phyloP scores from a whole-genome alignment of 73 alveolate species.

The Loxodes magnus region DNA sequence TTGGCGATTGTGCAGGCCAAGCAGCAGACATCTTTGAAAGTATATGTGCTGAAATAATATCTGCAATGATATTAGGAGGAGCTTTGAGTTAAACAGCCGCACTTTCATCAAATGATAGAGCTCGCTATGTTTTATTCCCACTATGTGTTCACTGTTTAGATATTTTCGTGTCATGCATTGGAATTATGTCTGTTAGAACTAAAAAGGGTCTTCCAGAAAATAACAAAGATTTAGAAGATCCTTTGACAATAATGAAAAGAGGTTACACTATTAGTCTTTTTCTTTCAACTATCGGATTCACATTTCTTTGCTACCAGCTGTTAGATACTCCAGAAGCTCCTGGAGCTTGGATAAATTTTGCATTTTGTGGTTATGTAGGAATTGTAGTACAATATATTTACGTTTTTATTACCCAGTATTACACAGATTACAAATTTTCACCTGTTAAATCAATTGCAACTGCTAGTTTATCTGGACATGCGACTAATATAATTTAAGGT shows the following conservation, averaged over 20 bases:
- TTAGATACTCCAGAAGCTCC: conserved; percentile 23
- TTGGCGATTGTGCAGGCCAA: conserved; percentile 92
- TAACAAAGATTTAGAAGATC: conserved; percentile 50
- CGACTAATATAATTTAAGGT: conserved; percentile 78
- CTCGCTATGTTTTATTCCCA: conserved; percentile 66
- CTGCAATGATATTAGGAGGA: conserved; percentile 83
- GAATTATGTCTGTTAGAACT: conserved; percentile 53
- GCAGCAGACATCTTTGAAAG: conserved; percentile 79
- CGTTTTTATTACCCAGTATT: conserved; percentile 48
- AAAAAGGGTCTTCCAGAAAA: conserved; percentile 54
- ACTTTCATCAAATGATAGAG: conserved; percentile 21
- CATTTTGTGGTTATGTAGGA: conserved; percentile 49
- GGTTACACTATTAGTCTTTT: conserved; percentile 53
- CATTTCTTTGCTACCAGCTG: conserved; percentile 40
- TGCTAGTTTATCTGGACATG: conserved; percentile 76
- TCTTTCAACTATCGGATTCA: conserved; percentile 53
- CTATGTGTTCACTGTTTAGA: conserved; percentile 62
- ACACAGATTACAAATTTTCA: conserved; percentile 72
- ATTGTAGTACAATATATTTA: conserved; percentile 46
- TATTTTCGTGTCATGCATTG: conserved; percentile 45
- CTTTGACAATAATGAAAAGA: conserved; percentile 47
- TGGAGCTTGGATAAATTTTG: conserved; percentile 36
- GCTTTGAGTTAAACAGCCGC: conserved; percentile 50
- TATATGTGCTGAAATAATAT: conserved; percentile 73
- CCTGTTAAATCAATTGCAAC: conserved; percentile 72